Evolutionary conservation across 257 asterid genomes (phyloP), one percentile per base, ranked within the genome.

Genomic region (Catharanthus roseus): DNA sequence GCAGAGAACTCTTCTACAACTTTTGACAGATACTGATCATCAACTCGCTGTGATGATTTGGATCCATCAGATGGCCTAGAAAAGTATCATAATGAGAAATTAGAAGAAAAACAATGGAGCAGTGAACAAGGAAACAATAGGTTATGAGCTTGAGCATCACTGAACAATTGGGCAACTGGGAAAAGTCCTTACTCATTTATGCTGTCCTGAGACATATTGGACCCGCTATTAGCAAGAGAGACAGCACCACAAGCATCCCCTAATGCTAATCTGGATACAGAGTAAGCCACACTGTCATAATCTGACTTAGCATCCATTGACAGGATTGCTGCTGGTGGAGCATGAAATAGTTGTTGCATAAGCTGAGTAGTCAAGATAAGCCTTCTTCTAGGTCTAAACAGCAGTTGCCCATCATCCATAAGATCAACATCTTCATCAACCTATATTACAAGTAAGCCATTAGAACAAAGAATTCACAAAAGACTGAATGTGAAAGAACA

Each of bases 261-360:
- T 70, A 90, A 80, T 55, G 82, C 84, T 73, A 81, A 78, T 84
- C 98, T 84, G 44, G 90, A 81, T 42, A 82, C 79, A 69, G 80
- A 74, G 76, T 89, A 93, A 49, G 79, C 80, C 77, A 84, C 84
- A 78, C 75, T 72, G 77, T 79, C 91, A 81, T 68, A 77, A 50
- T 67, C 76, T 28, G 84, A 74, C 53, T 65, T 74, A 69, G 92
- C 82, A 83, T 87, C 89, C 38, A 79, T 72, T 53, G 86, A 88
- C 57, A 88, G 86, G 76, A 93, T 69, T 65, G 78, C 77, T 56
- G 81, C 79, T 26, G 61, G 60, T 26, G 87, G 87, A 23, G 91
- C 86, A 74, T 68, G 74, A 85, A 92, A 61, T 63, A 92, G 74
- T 72, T 90, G 93, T 86, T 92, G 96, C 95, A 87, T 88, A 75